phyloP scores from a whole-genome alignment of 371 early-diverging fungal genomes.

The Parasitella parasitica region DNA sequence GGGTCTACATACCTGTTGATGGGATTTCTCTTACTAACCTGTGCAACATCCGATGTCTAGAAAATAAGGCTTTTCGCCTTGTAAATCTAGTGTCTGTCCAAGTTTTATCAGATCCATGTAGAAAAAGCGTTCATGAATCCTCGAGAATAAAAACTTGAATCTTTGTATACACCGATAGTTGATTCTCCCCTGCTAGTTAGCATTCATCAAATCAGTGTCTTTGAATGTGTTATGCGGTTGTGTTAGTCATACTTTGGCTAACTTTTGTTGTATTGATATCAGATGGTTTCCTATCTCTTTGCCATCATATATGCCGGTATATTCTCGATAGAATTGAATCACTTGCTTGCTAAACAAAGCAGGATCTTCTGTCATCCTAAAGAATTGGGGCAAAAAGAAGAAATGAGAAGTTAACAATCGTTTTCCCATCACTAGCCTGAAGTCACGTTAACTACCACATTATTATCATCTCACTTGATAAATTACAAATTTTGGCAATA shows the following conservation, averaged over 20 bases:
- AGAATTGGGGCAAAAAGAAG: neutral
- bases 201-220: too few relatives aligned
- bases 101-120: slow-evolving; percentile 27
- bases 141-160: slow-evolving; percentile 37
- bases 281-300: slow-evolving; percentile 23
- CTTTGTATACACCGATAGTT: slow-evolving; percentile 39
- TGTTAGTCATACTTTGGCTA: too few relatives aligned
- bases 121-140: slow-evolving; percentile 39
- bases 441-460: too few relatives aligned
- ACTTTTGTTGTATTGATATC: slow-evolving; percentile 8
- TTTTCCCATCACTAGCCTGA: too few relatives aligned
- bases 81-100: slow-evolving; percentile 10
- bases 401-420: too few relatives aligned
- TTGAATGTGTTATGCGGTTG: too few relatives aligned
- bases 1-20: neutral
- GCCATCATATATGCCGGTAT: slow-evolving; percentile 23
- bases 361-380: neutral
- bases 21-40: slow-evolving; percentile 22
- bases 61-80: slow-evolving; percentile 18
- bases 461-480: neutral
- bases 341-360: neutral
- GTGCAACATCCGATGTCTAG: slow-evolving; percentile 51
- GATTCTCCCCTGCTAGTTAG: slow-evolving; percentile 18
- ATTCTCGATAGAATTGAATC: slow-evolving; percentile 24
- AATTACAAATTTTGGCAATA: neutral